These are phyloP conservation scores for Boletus barrowsii DNA, from an alignment of 768 basidiomycete species.

Conservation along the genomic window DNA sequence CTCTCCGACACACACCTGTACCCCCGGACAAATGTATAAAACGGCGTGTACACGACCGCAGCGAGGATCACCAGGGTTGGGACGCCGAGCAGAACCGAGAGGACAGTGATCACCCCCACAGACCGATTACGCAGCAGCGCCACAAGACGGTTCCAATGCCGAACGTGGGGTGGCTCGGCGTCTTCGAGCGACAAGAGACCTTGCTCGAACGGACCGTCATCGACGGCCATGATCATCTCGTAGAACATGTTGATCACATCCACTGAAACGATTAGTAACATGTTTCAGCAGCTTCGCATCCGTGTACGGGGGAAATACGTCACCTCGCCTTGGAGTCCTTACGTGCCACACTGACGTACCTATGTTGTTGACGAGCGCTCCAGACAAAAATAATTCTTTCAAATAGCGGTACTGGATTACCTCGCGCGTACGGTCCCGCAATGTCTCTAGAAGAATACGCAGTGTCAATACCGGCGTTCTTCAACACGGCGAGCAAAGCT, in stretches of 20 bases:
- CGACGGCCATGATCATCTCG: constrained; percentile 20
- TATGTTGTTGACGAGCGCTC: constrained; percentile 7
- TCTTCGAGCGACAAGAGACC: constrained; percentile 19
- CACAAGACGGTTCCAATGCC: constrained; percentile 18
- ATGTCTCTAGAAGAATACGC: neutral
- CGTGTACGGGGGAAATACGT: neutral
- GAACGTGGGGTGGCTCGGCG: constrained; percentile 13
- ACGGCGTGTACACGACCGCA: constrained; percentile 3
- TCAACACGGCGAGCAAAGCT: neutral
- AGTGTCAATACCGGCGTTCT: neutral
- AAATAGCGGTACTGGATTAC: constrained; percentile 10
- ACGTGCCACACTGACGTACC: constrained; percentile 15
- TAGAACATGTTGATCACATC: constrained; percentile 15
- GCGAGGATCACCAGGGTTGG: constrained; percentile 17
- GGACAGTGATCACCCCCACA: constrained; percentile 1
- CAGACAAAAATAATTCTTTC: constrained; percentile 16
- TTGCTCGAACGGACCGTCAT: constrained; percentile 16
- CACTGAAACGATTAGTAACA: neutral
- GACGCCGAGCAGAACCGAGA: constrained; percentile 19
- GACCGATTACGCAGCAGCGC: neutral
- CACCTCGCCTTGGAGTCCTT: constrained; percentile 17
- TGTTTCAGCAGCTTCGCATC: neutral
- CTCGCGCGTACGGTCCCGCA: constrained; percentile 3
- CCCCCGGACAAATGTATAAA: constrained; percentile 1
- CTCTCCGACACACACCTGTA: constrained; percentile 8